These are phyloP conservation scores for Penicillium sp. DNA, from an alignment of 2,329 filamentous ascomycete species.

Conservation along the genomic window DNA sequence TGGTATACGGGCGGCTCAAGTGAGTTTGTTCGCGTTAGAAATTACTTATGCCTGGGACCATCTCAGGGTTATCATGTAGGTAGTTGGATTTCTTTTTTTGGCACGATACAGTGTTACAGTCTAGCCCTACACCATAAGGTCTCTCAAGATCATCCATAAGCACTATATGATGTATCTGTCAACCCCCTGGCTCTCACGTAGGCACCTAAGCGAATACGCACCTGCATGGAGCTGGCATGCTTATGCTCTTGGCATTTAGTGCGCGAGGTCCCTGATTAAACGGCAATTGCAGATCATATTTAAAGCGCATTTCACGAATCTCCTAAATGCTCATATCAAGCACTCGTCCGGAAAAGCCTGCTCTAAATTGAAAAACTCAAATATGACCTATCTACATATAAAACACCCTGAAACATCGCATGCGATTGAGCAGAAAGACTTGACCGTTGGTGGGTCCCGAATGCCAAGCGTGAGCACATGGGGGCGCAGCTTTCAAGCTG, in stretches of 20 bases:
- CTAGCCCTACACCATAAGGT: too few species aligned
- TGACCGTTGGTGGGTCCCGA: neutral
- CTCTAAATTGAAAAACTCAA: too few species aligned
- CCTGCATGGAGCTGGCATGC: neutral
- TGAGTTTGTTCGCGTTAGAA: neutral
- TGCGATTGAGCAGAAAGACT: neutral
- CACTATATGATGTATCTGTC: neutral
- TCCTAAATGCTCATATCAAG: too few species aligned
- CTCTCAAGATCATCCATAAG: too few species aligned
- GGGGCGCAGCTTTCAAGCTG: neutral
- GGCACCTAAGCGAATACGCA: conserved; percentile 4
- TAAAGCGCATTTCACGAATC: too few species aligned
- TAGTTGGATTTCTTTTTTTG: too few species aligned
- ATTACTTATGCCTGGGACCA: too few species aligned
- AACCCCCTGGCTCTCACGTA: neutral
- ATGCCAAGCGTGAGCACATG: neutral
- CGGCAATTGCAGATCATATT: neutral
- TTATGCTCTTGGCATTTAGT: neutral
- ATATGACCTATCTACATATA: too few species aligned
- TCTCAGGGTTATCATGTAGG: too few species aligned
- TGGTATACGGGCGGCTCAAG: neutral
- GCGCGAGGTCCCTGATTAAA: neutral
- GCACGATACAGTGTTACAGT: too few species aligned
- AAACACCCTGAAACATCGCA: too few species aligned
- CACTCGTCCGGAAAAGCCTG: too few species aligned